Conservation (phyloP, 1,284 basidiomycete species). For the Sanghuangporus sanghuang region DNA sequence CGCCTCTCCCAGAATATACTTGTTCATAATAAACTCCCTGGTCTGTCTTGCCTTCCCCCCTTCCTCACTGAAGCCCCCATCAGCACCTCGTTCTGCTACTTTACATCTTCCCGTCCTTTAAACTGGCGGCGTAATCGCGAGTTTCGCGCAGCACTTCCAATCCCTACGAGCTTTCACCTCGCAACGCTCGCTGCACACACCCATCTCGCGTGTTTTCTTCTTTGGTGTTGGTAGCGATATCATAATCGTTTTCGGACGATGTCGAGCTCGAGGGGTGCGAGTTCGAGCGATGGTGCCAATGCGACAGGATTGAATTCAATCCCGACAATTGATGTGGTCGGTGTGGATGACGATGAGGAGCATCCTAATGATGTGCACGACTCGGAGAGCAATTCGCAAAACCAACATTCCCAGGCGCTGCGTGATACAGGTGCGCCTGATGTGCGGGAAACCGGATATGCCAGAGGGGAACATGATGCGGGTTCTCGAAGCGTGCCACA, state of each 20-base stretch:
- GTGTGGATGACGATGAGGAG: constrained; percentile 9
- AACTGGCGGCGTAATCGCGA: not conserved
- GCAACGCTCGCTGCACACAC: not conserved
- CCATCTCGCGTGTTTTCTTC: not conserved
- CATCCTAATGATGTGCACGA: not conserved
- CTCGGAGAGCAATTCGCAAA: not conserved
- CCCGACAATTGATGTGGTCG: constrained; percentile 15
- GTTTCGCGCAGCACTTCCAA: not conserved
- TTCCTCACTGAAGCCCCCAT: not conserved
- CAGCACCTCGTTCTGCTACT: not conserved
- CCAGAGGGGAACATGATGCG: not conserved
- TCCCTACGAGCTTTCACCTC: not conserved
- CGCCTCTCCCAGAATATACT: not conserved
- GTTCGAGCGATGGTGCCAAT: not conserved
- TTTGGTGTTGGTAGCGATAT: not conserved
- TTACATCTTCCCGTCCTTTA: not conserved
- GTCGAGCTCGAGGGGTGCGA: not conserved
- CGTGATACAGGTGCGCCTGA: not conserved
- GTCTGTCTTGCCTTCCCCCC: not conserved
- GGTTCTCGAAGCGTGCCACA: not conserved
- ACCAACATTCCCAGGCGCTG: not conserved
- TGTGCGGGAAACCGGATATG: not conserved
- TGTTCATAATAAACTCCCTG: not conserved
- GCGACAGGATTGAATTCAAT: not conserved
- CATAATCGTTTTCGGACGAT: not conserved